Base-by-base conservation (phyloP, 2,329 filamentous ascomycete genomes). In the Bipolaris sorokiniana region DNA sequence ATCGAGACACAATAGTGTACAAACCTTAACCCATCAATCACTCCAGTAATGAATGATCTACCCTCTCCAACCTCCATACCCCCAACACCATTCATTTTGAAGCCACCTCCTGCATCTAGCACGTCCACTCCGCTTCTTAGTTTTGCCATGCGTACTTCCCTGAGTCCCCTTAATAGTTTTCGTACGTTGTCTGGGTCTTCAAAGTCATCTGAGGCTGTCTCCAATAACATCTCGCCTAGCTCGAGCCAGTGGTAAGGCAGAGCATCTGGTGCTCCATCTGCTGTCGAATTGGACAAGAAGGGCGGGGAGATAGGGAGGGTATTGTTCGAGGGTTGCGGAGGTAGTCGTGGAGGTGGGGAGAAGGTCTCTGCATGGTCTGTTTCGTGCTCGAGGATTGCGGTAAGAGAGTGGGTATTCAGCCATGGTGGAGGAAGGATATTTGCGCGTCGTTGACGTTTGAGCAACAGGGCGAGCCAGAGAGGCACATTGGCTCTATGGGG, bases 181-280 rank as follows among this genome's bases (percentile, higher is more conserved):
- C 93, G 82, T 7, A 96, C 88, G 64, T 88, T 86, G 64, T 92
- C 88, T 2, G 90, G 83, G 23, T 89, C 82, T 34, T 86, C 84
- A 48, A 98, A 84, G 74, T 97, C 93, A 75, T 97, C 93, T 23
- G 86, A 84, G 3, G 93, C 93, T 53, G 91, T 89, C 45, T 93
- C 90, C 2, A 99, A 84, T 44, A 99, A 81, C 73, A 96, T 87
- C 77, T 97, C 92, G 16, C 90, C 89, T 7, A 98, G 80, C 78
- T 98, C 95, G 40, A 96, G 84, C 93, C 94, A 99, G 79, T 98
- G 94, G 74, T 96, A 98, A 0, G 95, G 95, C 31, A 99, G 81
- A 13, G 88, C 86, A 38, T 87, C 86, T 0, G 87, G 79, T 7
- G 88, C 86, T 1, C 89, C 86, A 45, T 86, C 81, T 18, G 88